phyloP scores from a whole-genome alignment of 495 filamentous ascomycete species.

The Cercophora samala region DNA sequence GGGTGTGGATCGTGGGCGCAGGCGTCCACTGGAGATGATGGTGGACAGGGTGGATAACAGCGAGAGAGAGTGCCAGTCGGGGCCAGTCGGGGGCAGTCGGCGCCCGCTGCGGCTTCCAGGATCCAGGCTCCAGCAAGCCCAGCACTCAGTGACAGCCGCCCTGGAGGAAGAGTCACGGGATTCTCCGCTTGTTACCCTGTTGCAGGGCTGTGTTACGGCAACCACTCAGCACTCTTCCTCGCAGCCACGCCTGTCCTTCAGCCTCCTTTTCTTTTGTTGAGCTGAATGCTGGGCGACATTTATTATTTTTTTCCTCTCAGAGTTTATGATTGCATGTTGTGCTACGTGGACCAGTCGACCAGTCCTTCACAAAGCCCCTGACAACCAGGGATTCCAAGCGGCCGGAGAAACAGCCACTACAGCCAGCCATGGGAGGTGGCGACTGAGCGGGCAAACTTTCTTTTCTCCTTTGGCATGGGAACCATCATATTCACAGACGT shows the following conservation, averaged over 20 bases:
- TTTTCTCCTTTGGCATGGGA: neutral
- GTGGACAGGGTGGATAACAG: conserved; percentile 8
- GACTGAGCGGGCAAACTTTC: neutral
- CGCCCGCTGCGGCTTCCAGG: conserved; percentile 6
- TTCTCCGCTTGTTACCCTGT: neutral
- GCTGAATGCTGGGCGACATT: neutral
- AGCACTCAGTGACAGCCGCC: neutral
- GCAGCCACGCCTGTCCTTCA: neutral
- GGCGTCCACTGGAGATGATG: neutral
- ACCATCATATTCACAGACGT: neutral
- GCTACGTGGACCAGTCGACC: neutral
- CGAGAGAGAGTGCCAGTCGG: conserved; percentile 7
- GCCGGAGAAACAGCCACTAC: neutral
- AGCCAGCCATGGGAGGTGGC: neutral
- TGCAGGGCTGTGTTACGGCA: neutral
- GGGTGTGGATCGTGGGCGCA: conserved; percentile 8
- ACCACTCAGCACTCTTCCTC: neutral
- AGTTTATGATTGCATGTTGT: neutral
- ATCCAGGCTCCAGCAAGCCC: conserved; percentile 1
- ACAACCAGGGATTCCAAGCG: neutral
- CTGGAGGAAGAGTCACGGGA: conserved; percentile 4
- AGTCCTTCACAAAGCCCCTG: neutral
- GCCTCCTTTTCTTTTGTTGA: neutral
- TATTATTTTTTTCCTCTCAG: neutral
- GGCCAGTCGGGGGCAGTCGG: conserved; percentile 6